A percentile compares a stretch with the other conserved stretches of the same genome.
Evolutionary conservation across 345 rosid genomes (phyloP).

Genomic region (Moricandia arvensis): DNA sequence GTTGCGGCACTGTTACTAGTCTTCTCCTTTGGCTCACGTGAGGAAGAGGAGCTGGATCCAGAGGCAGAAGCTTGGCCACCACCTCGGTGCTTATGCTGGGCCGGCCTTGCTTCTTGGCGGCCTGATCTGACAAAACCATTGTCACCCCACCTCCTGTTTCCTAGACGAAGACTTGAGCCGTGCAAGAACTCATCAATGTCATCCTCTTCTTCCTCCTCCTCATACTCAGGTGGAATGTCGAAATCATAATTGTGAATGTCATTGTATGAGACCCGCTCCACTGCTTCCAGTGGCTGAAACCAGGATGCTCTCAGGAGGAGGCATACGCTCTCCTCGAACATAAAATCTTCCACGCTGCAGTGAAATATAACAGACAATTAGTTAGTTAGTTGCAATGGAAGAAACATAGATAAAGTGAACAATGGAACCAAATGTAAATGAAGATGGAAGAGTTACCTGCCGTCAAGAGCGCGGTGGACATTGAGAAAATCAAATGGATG

Average conservation of each 20-base stretch:
- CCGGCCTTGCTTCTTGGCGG: slow-evolving; percentile 83
- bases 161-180: slow-evolving; percentile 58
- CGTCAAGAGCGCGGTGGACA: slow-evolving; percentile 82
- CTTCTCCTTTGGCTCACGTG: slow-evolving; percentile 59
- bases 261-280: slow-evolving; percentile 43
- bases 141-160: slow-evolving; percentile 94
- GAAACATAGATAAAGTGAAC: neutral
- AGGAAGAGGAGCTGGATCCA: slow-evolving; percentile 41
- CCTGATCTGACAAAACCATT: slow-evolving; percentile 87
- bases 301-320: slow-evolving; percentile 85
- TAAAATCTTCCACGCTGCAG: slow-evolving; percentile 73
- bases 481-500: slow-evolving; percentile 81
- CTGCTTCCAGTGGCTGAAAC: slow-evolving; percentile 61
- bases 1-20: slow-evolving; percentile 41
- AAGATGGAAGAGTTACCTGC: slow-evolving; percentile 50
- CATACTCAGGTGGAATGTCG: slow-evolving; percentile 44
- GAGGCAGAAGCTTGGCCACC: slow-evolving; percentile 46
- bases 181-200: slow-evolving; percentile 62
- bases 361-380: slow-evolving; percentile 1
- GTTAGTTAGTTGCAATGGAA: neutral
- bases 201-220: slow-evolving; percentile 37
- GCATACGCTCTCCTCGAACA: slow-evolving; percentile 94
- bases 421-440: neutral
- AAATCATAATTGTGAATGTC: slow-evolving; percentile 50
- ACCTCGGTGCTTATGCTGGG: slow-evolving; percentile 32